Conservation (phyloP, 192 early-diverging fungal genomes). For the Tieghemiomyces parasiticus region DNA sequence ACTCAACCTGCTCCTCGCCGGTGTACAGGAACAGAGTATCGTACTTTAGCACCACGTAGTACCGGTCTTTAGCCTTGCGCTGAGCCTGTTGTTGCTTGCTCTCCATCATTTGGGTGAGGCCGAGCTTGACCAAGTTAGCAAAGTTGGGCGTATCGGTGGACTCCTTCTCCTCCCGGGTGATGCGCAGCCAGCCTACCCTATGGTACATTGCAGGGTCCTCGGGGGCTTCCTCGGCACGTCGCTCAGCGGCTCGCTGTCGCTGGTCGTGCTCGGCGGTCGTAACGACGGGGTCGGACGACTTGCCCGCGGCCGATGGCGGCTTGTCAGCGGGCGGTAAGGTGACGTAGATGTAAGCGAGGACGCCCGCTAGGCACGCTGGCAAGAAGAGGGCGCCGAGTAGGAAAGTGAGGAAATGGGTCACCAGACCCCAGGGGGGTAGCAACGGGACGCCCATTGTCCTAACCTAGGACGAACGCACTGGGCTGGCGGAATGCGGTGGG, state of each 20-base stretch:
- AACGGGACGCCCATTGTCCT: too few relatives aligned
- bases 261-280: constrained; percentile 1
- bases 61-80: constrained; percentile 25
- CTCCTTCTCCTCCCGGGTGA: constrained; percentile 18
- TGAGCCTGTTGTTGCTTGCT: constrained; percentile 18
- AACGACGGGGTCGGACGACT: neutral
- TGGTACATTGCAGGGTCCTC: constrained; percentile 11
- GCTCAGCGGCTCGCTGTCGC: neutral
- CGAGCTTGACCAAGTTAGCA: constrained; percentile 18
- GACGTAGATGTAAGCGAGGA: neutral
- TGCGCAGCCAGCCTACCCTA: constrained; percentile 25
- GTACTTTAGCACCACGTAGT: constrained; percentile 62
- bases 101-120: constrained; percentile 18
- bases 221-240: neutral
- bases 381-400: constrained; percentile 5
- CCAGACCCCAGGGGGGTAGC: neutral
- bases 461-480: too few relatives aligned
- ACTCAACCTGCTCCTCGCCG: constrained; percentile 55
- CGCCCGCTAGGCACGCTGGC: neutral
- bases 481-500: too few relatives aligned
- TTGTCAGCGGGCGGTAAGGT: neutral
- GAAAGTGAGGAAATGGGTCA: neutral
- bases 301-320: neutral
- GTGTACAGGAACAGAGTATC: constrained; percentile 75
- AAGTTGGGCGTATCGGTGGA: constrained; percentile 16